These are phyloP conservation scores for Phlyctochytrium bullatum DNA, from an alignment of 192 early-diverging fungal species.

Conservation along the genomic window DNA sequence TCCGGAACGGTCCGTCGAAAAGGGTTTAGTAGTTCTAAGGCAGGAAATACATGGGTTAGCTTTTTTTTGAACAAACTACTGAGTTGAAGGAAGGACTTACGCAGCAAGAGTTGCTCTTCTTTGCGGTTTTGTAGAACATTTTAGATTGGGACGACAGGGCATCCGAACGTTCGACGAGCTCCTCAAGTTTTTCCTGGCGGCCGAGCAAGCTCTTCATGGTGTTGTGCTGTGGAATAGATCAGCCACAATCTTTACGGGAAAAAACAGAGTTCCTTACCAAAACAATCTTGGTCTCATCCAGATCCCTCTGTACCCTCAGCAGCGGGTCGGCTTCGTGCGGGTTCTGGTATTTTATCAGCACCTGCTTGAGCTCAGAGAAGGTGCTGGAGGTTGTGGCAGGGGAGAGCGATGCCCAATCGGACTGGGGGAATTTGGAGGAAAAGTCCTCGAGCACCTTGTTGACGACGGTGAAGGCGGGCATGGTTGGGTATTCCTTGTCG, in stretches of 20 bases:
- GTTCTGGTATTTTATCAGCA: constrained; percentile 83
- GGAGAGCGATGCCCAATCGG: constrained; percentile 42
- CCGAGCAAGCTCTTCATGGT: constrained; percentile 89
- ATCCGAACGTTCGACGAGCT: constrained; percentile 78
- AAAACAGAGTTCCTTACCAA: constrained; percentile 60
- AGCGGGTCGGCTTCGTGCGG: constrained; percentile 89
- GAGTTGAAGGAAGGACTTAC: constrained; percentile 41
- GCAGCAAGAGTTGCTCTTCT: constrained; percentile 85
- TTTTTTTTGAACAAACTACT: not conserved
- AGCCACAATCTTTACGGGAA: not conserved
- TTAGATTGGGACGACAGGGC: constrained; percentile 86
- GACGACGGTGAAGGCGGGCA: constrained; percentile 82
- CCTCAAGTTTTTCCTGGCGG: constrained; percentile 86
- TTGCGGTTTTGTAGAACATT: constrained; percentile 96
- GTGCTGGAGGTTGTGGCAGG: constrained; percentile 34
- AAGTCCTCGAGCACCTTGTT: constrained; percentile 90
- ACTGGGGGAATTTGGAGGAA: constrained; percentile 52
- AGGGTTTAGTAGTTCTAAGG: constrained; percentile 7
- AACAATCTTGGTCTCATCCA: constrained; percentile 96
- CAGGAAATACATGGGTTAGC: no score
- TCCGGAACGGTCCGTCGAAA: no score
- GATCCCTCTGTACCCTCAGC: constrained; percentile 88
- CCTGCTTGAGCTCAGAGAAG: constrained; percentile 72
- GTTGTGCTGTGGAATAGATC: constrained; percentile 62
- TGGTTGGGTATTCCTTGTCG: constrained; percentile 85